A percentile compares a stretch with the other conserved stretches of the same genome.
phyloP scores from a whole-genome alignment of 306 rosid genomes.

The Hippophae rhamnoides region DNA sequence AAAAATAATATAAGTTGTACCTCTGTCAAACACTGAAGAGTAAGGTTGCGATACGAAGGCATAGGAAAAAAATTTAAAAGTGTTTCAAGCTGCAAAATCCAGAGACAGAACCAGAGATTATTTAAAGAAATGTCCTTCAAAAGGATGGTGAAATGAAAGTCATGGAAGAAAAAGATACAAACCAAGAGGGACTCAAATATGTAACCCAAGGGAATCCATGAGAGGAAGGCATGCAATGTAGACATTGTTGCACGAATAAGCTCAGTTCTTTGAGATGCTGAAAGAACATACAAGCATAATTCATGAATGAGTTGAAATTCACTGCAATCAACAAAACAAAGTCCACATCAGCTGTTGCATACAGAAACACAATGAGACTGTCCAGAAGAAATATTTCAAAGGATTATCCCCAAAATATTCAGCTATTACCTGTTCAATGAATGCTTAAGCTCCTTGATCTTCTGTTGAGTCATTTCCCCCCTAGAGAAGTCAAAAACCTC shows the following conservation, averaged over 20 bases:
- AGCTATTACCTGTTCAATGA: constrained; percentile 58
- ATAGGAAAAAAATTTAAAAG: constrained; percentile 80
- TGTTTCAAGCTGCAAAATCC: constrained; percentile 69
- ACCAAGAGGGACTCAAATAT: constrained; percentile 96
- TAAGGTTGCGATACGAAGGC: constrained; percentile 77
- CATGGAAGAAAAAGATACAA: constrained; percentile 20
- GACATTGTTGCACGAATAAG: constrained; percentile 86
- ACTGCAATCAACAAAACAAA: constrained; percentile 48
- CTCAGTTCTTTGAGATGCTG: constrained; percentile 89
- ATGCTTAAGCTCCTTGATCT: constrained; percentile 58
- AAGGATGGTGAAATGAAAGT: not conserved
- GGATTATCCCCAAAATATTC: too few relatives aligned
- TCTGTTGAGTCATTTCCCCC: constrained; percentile 61
- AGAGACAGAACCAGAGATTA: constrained; percentile 12
- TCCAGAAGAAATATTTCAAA: not conserved
- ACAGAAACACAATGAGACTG: not conserved
- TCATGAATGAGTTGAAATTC: constrained; percentile 98
- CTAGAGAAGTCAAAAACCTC: constrained; percentile 67
- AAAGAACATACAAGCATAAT: constrained; percentile 87
- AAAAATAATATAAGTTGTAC: constrained; percentile 24
- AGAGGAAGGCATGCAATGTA: constrained; percentile 89
- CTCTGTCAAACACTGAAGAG: constrained; percentile 91
- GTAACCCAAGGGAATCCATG: constrained; percentile 99
- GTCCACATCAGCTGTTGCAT: constrained; percentile 12
- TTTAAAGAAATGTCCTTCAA: constrained; percentile 4